phyloP scores from a whole-genome alignment of 2,329 filamentous ascomycete genomes.

The Ophiostoma tasmaniense region DNA sequence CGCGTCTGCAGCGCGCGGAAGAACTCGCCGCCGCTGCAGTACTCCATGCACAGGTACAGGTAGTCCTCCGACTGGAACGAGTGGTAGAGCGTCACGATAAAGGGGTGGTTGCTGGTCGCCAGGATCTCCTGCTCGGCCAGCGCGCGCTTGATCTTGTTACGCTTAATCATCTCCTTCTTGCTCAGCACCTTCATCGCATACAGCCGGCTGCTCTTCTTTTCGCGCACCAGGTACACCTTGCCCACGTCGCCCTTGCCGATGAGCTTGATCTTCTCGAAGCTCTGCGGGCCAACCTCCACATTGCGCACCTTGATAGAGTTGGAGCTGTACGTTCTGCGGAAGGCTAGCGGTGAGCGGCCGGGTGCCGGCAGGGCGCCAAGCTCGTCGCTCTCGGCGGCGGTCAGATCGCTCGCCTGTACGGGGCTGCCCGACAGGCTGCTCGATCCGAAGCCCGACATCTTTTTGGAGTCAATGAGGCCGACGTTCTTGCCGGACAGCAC shows the following conservation, averaged over 20 bases:
- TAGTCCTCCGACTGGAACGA: slow-evolving; percentile 99
- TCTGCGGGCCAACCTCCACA: slow-evolving; percentile 88
- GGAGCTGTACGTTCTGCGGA: slow-evolving; percentile 92
- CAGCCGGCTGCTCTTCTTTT: slow-evolving; percentile 91
- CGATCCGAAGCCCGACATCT: slow-evolving; percentile 27
- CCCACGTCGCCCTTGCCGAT: slow-evolving; percentile 98
- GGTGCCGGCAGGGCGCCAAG: slow-evolving; percentile 58
- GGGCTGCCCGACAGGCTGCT: slow-evolving; percentile 9
- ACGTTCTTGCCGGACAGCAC: slow-evolving; percentile 43
- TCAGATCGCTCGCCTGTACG: slow-evolving; percentile 24
- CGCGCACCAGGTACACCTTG: slow-evolving; percentile 93
- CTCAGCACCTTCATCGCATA: slow-evolving; percentile 98
- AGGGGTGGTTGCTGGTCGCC: slow-evolving; percentile 96
- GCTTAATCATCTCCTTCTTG: slow-evolving; percentile 99
- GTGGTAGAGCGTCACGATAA: slow-evolving; percentile 97
- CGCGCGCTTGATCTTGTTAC: slow-evolving; percentile 98
- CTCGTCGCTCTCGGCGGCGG: slow-evolving; percentile 37
- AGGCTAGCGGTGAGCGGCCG: slow-evolving; percentile 62
- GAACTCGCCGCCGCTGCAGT: slow-evolving; percentile 97
- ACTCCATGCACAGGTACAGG: slow-evolving; percentile 99
- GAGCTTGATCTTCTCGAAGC: slow-evolving; percentile 99
- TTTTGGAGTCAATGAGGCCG: slow-evolving; percentile 38
- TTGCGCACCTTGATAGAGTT: slow-evolving; percentile 98
- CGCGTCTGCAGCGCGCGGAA: slow-evolving; percentile 93
- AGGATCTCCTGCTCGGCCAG: slow-evolving; percentile 96